Evolutionary conservation across 2,329 filamentous ascomycete genomes (phyloP).

Genomic region (Cyphellophora attinorum): DNA sequence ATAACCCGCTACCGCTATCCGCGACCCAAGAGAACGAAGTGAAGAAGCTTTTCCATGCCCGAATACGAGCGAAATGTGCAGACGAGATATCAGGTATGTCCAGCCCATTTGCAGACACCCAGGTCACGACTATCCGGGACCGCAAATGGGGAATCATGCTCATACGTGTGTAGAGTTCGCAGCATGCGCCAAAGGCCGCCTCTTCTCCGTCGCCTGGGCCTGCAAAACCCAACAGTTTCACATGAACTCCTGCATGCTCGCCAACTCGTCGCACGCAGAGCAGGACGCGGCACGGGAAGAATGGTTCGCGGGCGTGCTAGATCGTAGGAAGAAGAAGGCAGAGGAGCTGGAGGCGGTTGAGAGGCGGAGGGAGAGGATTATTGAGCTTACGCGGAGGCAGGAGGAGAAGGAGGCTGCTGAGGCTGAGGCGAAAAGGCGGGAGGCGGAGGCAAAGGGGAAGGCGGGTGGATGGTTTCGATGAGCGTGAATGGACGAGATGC

Average conservation of each 20-base stretch:
- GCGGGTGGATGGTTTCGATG: constrained; percentile 5
- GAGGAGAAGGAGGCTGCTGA: constrained; percentile 16
- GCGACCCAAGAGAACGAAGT: constrained; percentile 74
- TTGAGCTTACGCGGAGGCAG: constrained; percentile 19
- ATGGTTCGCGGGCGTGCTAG: constrained; percentile 74
- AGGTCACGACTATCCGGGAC: too few relatives aligned
- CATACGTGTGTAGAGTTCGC: constrained; percentile 63
- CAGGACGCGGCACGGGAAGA: constrained; percentile 84
- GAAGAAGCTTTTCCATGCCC: constrained; percentile 68
- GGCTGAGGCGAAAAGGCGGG: constrained; percentile 7
- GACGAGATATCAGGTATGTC: constrained; percentile 64
- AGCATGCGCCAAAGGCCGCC: constrained; percentile 75
- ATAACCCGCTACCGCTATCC: constrained; percentile 75
- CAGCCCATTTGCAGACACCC: too few relatives aligned
- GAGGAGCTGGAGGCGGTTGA: constrained; percentile 38
- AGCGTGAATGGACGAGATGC: too few relatives aligned
- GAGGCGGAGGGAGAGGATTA: constrained; percentile 30
- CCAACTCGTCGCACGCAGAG: constrained; percentile 82
- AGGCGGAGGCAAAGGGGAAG: constrained; percentile 7
- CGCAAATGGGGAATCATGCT: too few relatives aligned
- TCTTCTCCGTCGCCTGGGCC: constrained; percentile 76
- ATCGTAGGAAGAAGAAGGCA: constrained; percentile 60
- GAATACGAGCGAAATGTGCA: constrained; percentile 66
- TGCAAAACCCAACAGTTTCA: constrained; percentile 69
- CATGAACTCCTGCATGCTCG: constrained; percentile 96